These are phyloP conservation scores for Globisporangium solare DNA, from an alignment of 352 stramenopile genomes.

Conservation along the genomic window DNA sequence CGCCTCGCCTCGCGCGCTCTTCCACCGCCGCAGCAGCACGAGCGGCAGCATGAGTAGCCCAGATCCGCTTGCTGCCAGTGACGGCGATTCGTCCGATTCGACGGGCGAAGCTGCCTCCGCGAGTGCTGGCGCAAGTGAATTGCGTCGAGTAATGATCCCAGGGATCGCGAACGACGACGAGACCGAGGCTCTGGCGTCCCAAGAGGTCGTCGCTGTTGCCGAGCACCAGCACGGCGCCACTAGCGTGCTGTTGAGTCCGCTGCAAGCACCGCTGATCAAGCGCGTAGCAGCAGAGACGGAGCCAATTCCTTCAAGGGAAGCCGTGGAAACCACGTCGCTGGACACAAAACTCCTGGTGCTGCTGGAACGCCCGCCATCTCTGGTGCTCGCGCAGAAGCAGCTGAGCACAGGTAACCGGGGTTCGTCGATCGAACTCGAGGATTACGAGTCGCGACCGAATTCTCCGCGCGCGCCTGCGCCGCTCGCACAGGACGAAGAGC, in stretches of 20 bases:
- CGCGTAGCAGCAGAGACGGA: not conserved
- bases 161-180: too few species aligned
- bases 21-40: not conserved
- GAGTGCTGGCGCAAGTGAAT: too few species aligned
- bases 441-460: constrained; percentile 18
- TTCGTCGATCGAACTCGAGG: constrained; percentile 20
- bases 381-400: constrained; percentile 17
- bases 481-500: not conserved
- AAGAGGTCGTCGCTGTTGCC: too few species aligned
- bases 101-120: too few species aligned
- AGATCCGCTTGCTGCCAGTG: not conserved
- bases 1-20: constrained; percentile 3
- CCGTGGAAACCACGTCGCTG: not conserved
- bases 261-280: too few species aligned
- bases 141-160: too few species aligned
- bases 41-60: not conserved
- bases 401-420: not conserved
- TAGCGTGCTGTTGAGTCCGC: too few species aligned
- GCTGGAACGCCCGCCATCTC: constrained; percentile 21
- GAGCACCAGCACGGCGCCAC: too few species aligned
- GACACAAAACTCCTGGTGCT: constrained; percentile 1
- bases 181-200: too few species aligned
- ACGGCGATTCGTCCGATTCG: too few species aligned
- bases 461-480: constrained; percentile 10
- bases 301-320: not conserved